Conservation (phyloP, 129 eudicot species). For the Scalesia atractyloides region DNA sequence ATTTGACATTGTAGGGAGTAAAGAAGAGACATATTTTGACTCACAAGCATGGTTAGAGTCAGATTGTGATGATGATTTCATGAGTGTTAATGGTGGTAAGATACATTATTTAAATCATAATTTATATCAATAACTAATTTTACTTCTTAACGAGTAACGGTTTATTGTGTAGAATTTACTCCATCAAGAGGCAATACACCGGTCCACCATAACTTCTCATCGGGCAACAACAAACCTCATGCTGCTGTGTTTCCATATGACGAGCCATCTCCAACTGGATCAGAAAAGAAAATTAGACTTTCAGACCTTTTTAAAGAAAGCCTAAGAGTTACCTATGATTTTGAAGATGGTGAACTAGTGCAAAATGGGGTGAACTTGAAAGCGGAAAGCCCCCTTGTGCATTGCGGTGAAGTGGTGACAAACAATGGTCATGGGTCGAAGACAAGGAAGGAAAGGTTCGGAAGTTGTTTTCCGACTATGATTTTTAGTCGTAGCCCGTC, state of each 20-base stretch:
- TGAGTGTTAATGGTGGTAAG: slow-evolving; percentile 73
- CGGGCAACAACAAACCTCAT: slow-evolving; percentile 35
- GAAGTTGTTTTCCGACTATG: slow-evolving; percentile 37
- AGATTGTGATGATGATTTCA: slow-evolving; percentile 70
- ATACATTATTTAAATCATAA: slow-evolving; percentile 9
- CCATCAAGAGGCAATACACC: slow-evolving; percentile 77
- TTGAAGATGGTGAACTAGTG: slow-evolving; percentile 18
- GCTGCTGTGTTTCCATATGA: slow-evolving; percentile 8
- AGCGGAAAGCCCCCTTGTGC: slow-evolving; percentile 11
- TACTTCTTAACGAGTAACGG: neutral
- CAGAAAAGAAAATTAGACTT: slow-evolving; percentile 49
- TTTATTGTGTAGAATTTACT: slow-evolving; percentile 46
- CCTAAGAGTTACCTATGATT: slow-evolving; percentile 24
- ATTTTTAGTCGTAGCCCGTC: slow-evolving; percentile 37
- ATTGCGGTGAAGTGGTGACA: neutral
- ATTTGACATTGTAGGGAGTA: slow-evolving; percentile 50
- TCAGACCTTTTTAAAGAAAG: slow-evolving; percentile 66
- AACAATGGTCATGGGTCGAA: slow-evolving; percentile 17
- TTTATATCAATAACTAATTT: neutral
- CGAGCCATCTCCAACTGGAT: slow-evolving; percentile 44
- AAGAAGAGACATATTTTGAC: slow-evolving; percentile 69
- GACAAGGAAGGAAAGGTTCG: slow-evolving; percentile 29
- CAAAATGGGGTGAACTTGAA: slow-evolving; percentile 12
- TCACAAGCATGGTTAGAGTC: slow-evolving; percentile 81
- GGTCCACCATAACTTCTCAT: slow-evolving; percentile 56